Evolutionary conservation across 495 filamentous ascomycete species (phyloP).

Genomic region (Aspergillus olivimuriae): DNA sequence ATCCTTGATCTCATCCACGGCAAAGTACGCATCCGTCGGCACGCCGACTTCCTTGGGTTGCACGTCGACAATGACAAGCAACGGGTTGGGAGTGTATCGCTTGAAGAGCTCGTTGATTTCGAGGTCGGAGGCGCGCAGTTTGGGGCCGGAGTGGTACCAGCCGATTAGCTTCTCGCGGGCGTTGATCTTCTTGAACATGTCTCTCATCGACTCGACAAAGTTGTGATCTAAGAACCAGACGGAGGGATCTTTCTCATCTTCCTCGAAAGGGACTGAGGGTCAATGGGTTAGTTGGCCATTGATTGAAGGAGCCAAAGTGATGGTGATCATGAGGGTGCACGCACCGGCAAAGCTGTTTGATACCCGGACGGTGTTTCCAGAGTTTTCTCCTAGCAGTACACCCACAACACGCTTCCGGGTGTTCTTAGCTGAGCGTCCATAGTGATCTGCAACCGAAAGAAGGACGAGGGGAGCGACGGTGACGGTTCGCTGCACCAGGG

Average conservation of each 20-base stretch:
- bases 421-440: slow-evolving; percentile 85
- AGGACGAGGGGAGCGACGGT: slow-evolving; percentile 97
- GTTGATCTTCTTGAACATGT: slow-evolving; percentile 99
- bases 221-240: slow-evolving; percentile 99
- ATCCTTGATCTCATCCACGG: slow-evolving; percentile 99
- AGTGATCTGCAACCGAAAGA: slow-evolving; percentile 97
- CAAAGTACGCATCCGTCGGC: slow-evolving; percentile 98
- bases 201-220: slow-evolving; percentile 98
- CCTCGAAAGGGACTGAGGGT: slow-evolving; percentile 85
- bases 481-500: slow-evolving; percentile 84
- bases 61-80: slow-evolving; percentile 97
- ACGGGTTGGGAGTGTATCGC: slow-evolving; percentile 92
- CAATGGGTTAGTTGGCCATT: background rate
- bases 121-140: slow-evolving; percentile 91
- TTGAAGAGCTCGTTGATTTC: slow-evolving; percentile 99
- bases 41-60: slow-evolving; percentile 98
- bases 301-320: no score
- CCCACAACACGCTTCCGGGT: slow-evolving; percentile 92
- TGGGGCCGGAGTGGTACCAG: slow-evolving; percentile 98
- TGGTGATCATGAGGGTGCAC: slow-evolving; percentile 21
- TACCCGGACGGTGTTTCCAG: slow-evolving; percentile 88
- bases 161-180: slow-evolving; percentile 97
- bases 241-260: slow-evolving; percentile 96
- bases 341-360: slow-evolving; percentile 98
- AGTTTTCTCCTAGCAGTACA: slow-evolving; percentile 90